Evolutionary conservation across 2,329 filamentous ascomycete genomes (phyloP).

Genomic region (Arthrobotrys megalospora): DNA sequence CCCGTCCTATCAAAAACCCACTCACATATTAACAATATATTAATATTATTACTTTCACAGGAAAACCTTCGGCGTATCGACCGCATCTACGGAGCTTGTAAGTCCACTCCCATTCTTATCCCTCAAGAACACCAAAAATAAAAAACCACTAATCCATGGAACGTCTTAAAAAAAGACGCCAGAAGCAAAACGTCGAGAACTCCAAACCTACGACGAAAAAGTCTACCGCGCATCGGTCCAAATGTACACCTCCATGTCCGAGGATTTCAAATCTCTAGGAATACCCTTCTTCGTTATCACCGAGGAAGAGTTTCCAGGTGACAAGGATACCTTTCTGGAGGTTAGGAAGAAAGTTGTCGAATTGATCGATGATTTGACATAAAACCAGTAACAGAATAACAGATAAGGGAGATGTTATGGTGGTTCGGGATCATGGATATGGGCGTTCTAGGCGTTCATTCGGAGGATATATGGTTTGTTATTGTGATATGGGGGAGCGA

Average conservation of each 20-base stretch:
- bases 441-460: slow-evolving; percentile 4
- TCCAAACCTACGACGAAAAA: slow-evolving; percentile 62
- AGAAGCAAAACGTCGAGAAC: slow-evolving; percentile 60
- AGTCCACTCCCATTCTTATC: slow-evolving; percentile 19
- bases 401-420: neutral
- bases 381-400: neutral
- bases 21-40: neutral
- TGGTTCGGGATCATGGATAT: neutral
- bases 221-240: slow-evolving; percentile 62
- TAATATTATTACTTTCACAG: neutral
- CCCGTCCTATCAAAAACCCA: neutral
- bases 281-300: slow-evolving; percentile 63
- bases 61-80: slow-evolving; percentile 48
- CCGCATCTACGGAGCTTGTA: slow-evolving; percentile 36
- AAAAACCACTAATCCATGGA: no score
- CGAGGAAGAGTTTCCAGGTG: slow-evolving; percentile 49
- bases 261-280: slow-evolving; percentile 61
- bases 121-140: no score
- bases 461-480: neutral
- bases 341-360: slow-evolving; percentile 61
- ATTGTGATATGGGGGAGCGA: no score
- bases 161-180: slow-evolving; percentile 48
- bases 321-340: slow-evolving; percentile 32
- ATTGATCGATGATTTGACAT: slow-evolving; percentile 62
- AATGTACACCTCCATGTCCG: slow-evolving; percentile 63